Evolutionary conservation across 306 rosid species (phyloP).

Genomic region (Acacia crassicarpa): DNA sequence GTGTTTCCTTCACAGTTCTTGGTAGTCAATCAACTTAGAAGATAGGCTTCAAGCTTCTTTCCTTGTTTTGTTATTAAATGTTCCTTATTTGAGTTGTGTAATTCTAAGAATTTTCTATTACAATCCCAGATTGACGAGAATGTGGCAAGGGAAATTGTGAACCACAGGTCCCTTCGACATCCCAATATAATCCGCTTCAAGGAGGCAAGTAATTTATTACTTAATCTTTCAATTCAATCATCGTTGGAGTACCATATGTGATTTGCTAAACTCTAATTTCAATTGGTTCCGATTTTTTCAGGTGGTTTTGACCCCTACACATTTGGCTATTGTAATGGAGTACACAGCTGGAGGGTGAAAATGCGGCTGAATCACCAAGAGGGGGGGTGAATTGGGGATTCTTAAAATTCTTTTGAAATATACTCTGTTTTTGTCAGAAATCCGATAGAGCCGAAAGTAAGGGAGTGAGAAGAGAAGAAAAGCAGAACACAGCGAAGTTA

Average conservation of each 20-base stretch:
- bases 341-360: constrained; percentile 74
- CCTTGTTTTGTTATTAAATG: not conserved
- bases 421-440: too few species aligned
- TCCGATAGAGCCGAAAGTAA: too few species aligned
- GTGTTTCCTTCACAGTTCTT: not conserved
- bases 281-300: constrained; percentile 28
- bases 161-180: constrained; percentile 67
- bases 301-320: constrained; percentile 74
- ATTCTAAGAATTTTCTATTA: not conserved
- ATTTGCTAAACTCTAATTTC: constrained; percentile 9
- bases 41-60: not conserved
- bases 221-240: not conserved
- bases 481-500: too few species aligned
- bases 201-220: constrained; percentile 45
- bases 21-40: not conserved
- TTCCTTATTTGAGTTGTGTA: not conserved
- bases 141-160: constrained; percentile 70
- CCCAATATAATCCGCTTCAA: constrained; percentile 74
- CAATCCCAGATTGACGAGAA: constrained; percentile 64
- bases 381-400: too few species aligned
- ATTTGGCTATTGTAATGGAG: constrained; percentile 72
- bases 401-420: too few species aligned
- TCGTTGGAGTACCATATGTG: not conserved
- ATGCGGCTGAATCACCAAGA: too few species aligned
- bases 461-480: too few species aligned